Evolutionary conservation across 1,284 basidiomycete genomes (phyloP).

Genomic region (Cryptococcus hybrid): DNA sequence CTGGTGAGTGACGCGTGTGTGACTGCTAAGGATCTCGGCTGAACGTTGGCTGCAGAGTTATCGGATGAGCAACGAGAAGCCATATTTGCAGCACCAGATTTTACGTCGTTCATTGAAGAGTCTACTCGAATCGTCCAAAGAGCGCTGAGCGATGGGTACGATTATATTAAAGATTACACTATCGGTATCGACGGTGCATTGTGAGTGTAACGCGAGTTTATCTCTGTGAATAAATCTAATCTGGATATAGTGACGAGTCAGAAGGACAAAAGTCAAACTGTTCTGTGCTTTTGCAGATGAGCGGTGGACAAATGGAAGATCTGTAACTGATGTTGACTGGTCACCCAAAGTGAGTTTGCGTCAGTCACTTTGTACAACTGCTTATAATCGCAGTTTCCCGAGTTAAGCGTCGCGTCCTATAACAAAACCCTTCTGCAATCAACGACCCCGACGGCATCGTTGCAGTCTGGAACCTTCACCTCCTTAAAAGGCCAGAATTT

Average conservation of each 20-base stretch:
- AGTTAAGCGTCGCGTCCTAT: slow-evolving; percentile 91
- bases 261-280: slow-evolving; percentile 82
- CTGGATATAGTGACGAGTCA: slow-evolving; percentile 67
- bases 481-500: slow-evolving; percentile 93
- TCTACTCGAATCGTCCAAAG: slow-evolving; percentile 95
- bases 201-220: slow-evolving; percentile 52
- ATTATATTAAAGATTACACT: slow-evolving; percentile 94
- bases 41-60: slow-evolving; percentile 59
- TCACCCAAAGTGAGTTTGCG: slow-evolving; percentile 75
- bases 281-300: slow-evolving; percentile 88
- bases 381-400: slow-evolving; percentile 69
- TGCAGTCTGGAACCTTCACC: slow-evolving; percentile 94
- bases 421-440: slow-evolving; percentile 89
- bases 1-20: slow-evolving; percentile 21
- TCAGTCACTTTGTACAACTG: neutral
- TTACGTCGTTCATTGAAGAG: slow-evolving; percentile 88
- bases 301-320: slow-evolving; percentile 81
- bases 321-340: slow-evolving; percentile 96
- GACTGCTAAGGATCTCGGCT: neutral
- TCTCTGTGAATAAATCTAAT: neutral
- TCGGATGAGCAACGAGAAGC: slow-evolving; percentile 77
- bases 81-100: slow-evolving; percentile 81
- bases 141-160: slow-evolving; percentile 93
- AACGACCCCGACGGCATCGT: slow-evolving; percentile 97
- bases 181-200: slow-evolving; percentile 71